Base-by-base conservation (phyloP, 257 asterid genomes). In the Vinca minor region DNA sequence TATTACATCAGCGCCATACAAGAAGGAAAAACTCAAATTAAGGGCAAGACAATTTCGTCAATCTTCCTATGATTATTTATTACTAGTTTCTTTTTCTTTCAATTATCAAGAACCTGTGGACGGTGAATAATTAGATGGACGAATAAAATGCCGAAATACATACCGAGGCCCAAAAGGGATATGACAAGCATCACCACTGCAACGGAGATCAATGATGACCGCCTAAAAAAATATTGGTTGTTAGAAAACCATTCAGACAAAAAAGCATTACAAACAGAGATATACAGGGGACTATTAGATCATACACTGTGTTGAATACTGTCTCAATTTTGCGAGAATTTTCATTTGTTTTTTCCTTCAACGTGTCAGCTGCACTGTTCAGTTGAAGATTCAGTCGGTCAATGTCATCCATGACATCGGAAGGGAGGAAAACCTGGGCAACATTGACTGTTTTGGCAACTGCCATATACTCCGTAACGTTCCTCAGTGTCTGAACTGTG, bases 111-210 rank as follows among this genome's bases (percentile, higher is more conserved):
- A 31, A 61, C 10, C 58, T n/a, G 17, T 20, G 20, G 13, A 5
- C 48, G 14, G 25, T 31, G 8, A 41, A 56, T 20, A 17, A 63
- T 10, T 49, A 49, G 23, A 42, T n/a, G n/a, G n/a, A n/a, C n/a
- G n/a, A n/a, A n/a, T n/a, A n/a, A n/a, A n/a, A n/a, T 44, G 55
- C 41, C 20, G 17, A 7, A 58, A 76, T 46, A 64, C 95, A 61
- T 85, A 92, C 98, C 95, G 47, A 93, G 94, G 46, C 99, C 99
- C 2, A 93, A 66, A 69, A 93, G 45, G 36, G 97, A 89, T 63
- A 89, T 53, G 47, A 87, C 70, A 74, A 93, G 96, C 97, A 93
- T 84, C 71, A 87, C 85, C 3, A 78, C 80, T 0, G 99, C 96
- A 72, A 93, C 81, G 47, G 71, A 67, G 68, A 87, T 83, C 69